A percentile compares a stretch with the other conserved stretches of the same genome.
These are phyloP conservation scores for Massariosphaeria phaeospora DNA, from an alignment of 495 filamentous ascomycete genomes.

Conservation along the genomic window DNA sequence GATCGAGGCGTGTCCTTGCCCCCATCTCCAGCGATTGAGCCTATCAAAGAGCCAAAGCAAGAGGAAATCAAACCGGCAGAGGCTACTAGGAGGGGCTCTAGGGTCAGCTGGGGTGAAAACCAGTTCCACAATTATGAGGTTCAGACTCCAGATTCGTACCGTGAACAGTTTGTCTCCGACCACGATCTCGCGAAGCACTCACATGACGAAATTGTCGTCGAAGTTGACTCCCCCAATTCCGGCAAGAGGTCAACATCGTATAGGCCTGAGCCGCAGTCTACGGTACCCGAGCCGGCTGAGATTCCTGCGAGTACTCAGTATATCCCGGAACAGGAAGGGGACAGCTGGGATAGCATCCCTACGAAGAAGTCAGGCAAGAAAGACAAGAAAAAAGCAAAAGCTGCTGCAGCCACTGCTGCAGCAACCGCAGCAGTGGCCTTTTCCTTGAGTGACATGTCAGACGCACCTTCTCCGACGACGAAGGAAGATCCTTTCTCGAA, in stretches of 20 bases:
- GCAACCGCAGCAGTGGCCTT: background rate
- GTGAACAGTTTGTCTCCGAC: conserved; percentile 32
- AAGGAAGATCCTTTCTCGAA: conserved; percentile 10
- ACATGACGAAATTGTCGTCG: conserved; percentile 28
- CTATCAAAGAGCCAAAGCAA: conserved; percentile 14
- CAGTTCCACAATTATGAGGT: conserved; percentile 39
- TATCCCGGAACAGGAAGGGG: conserved; percentile 17
- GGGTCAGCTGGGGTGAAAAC: conserved; percentile 42
- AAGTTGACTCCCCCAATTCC: conserved; percentile 22
- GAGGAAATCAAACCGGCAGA: conserved; percentile 10
- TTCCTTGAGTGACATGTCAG: background rate
- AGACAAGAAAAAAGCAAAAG: conserved; percentile 30
- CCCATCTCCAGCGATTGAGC: conserved; percentile 26
- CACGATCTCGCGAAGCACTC: conserved; percentile 11
- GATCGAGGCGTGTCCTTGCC: conserved; percentile 22
- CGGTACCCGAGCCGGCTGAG: conserved; percentile 17
- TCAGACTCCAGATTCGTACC: conserved; percentile 36
- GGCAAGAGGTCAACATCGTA: conserved; percentile 19
- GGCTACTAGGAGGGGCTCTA: conserved; percentile 12
- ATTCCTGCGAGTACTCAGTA: conserved; percentile 20
- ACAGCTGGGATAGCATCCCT: background rate
- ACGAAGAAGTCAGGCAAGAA: conserved; percentile 29
- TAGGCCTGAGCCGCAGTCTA: conserved; percentile 13
- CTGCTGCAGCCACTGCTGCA: conserved; percentile 5
- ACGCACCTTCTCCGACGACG: background rate